Evolutionary conservation across 345 rosid genomes (phyloP), one percentile per base, ranked within the genome.

Genomic region (Gossypium australe): DNA sequence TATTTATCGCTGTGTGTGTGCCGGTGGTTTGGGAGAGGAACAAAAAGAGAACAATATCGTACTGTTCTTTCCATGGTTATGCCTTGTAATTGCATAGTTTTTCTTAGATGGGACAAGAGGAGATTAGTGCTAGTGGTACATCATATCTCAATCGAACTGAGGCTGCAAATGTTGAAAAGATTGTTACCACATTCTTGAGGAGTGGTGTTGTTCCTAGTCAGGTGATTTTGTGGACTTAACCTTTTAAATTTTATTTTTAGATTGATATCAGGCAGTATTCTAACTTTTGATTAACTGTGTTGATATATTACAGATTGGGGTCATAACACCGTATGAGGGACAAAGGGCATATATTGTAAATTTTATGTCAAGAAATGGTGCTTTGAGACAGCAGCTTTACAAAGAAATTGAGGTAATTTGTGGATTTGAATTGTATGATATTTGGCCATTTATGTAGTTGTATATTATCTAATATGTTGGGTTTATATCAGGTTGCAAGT

Each of bases 91-190:
- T 65, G 55, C 20, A 60, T 75, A 59, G 71, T 65, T 77, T 70
- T 78, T 75, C 75, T 73, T 80, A 96, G 98, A 87, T 96, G 97
- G 99, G 99, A 70, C 98, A 93, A 96, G 99, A 96, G 76, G 99
- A 96, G 87, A 96, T 96, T 78, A 96, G 99, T 82, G 97, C 99
- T 52, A 93, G 98, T 72, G 98, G 99, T 71, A 93, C 99, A 73
- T 96, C 99, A 27, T 96, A 96, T 78, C 84, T 96, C 24, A 96
- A 96, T 84, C 92, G 99, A 78, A 96, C 99, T 0, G 99, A 96
- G 87, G 99, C 97, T 78, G 97, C 99, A 63, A 96, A 96, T 83
- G 99, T 96, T 81, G 99, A 96, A 83, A 96, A 96, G 87, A 90
- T 96, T 75, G 99, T 96, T 67, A 93, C 99, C 34, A 89, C 98